Percentiles rank a stretch among this genome's conserved stretches.
phyloP scores from a whole-genome alignment of 768 basidiomycete species.

The Basidioascus undulatus region DNA sequence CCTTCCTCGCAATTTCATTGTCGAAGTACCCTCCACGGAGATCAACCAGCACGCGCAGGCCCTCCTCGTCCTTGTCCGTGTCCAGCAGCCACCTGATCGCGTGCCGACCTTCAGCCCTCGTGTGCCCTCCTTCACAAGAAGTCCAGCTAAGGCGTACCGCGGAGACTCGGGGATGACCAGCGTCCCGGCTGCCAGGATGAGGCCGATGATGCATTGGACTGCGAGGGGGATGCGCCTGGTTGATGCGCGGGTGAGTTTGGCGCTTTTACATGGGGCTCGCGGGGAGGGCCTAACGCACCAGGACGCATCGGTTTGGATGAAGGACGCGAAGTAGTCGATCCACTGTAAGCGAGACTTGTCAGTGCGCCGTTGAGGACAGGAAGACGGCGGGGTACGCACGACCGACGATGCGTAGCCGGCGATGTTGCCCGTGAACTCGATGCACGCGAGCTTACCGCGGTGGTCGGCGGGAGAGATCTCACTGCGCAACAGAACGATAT shows the following conservation, averaged over 20 bases:
- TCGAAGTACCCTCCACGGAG: slow-evolving; percentile 53
- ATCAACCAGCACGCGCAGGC: slow-evolving; percentile 65
- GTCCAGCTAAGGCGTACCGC: slow-evolving; percentile 24
- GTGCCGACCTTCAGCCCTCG: background rate
- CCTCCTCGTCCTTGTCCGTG: slow-evolving; percentile 54
- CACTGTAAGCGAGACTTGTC: slow-evolving; percentile 45
- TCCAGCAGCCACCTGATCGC: slow-evolving; percentile 61
- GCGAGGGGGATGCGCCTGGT: slow-evolving; percentile 73
- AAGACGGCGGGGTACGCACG: slow-evolving; percentile 25
- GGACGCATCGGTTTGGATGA: slow-evolving; percentile 55
- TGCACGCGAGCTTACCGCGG: slow-evolving; percentile 76
- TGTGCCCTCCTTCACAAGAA: background rate
- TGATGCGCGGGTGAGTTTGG: too few species aligned
- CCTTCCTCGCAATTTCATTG: slow-evolving; percentile 43
- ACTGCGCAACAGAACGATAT: slow-evolving; percentile 30
- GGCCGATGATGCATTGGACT: slow-evolving; percentile 67
- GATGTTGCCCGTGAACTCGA: slow-evolving; percentile 87
- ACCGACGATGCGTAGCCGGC: slow-evolving; percentile 74
- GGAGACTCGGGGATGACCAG: slow-evolving; percentile 77
- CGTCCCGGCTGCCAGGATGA: slow-evolving; percentile 51
- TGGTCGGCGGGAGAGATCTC: slow-evolving; percentile 80
- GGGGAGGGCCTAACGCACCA: too few species aligned
- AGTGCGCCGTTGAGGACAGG: background rate
- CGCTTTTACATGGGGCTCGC: too few species aligned
- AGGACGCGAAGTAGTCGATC: slow-evolving; percentile 86